Evolutionary conservation across 2,329 filamentous ascomycete genomes (phyloP).

Genomic region (Trichoderma cornu-damae): DNA sequence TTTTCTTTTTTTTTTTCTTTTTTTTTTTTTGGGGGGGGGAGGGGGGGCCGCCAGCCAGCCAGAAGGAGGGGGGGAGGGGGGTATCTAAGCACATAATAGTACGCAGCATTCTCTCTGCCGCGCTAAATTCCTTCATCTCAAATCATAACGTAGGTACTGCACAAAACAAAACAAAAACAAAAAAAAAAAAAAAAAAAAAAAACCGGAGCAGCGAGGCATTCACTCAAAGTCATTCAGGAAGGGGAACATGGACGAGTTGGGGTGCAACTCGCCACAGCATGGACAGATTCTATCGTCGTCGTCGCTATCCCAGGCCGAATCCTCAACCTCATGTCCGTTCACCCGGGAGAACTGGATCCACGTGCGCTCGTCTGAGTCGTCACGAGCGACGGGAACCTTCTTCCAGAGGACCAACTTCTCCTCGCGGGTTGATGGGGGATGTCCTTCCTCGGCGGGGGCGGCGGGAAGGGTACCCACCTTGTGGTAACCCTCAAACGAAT

Average conservation of each 20-base stretch:
- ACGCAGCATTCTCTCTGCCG: not conserved
- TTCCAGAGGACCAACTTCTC: conserved; percentile 49
- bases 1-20: too few species aligned
- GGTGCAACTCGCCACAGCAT: conserved; percentile 38
- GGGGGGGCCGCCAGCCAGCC: conserved; percentile 10
- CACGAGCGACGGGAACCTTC: conserved; percentile 41
- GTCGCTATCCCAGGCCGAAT: conserved; percentile 31
- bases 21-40: too few species aligned
- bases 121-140: conserved; percentile 17
- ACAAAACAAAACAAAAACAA: not conserved
- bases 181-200: not conserved
- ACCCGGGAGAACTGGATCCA: conserved; percentile 46
- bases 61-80: too few species aligned
- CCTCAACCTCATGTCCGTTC: conserved; percentile 36
- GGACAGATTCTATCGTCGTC: conserved; percentile 38
- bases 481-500: conserved; percentile 24
- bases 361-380: conserved; percentile 38
- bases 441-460: conserved; percentile 40
- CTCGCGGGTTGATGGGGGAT: conserved; percentile 39
- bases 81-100: conserved; percentile 20
- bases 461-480: conserved; percentile 35
- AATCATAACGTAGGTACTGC: conserved; percentile 2
- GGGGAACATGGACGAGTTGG: conserved; percentile 33
- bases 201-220: conserved; percentile 3
- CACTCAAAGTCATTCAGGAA: conserved; percentile 27